These are phyloP conservation scores for Hypericum androsaemum DNA, from an alignment of 345 rosid species.

Conservation along the genomic window DNA sequence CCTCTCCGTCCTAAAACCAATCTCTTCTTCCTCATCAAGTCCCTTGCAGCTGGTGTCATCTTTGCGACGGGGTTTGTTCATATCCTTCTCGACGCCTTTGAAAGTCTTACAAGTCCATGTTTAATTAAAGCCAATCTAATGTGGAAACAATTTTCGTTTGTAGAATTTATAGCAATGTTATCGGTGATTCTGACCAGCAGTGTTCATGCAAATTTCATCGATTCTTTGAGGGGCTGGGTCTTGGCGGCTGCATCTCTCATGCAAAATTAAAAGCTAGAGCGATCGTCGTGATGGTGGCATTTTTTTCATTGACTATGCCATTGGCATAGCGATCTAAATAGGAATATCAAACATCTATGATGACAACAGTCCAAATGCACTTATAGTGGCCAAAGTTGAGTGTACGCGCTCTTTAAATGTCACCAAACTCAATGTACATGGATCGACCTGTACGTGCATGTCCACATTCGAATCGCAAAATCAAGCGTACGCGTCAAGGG, in stretches of 20 bases:
- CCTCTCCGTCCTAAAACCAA: not conserved
- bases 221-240: not conserved
- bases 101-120: conserved; percentile 6
- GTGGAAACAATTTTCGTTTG: conserved; percentile 12
- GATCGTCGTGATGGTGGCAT: not conserved
- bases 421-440: too few relatives aligned
- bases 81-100: conserved; percentile 11
- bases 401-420: too few relatives aligned
- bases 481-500: too few relatives aligned
- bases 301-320: conserved; percentile 16
- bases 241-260: conserved; percentile 4
- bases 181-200: conserved; percentile 10
- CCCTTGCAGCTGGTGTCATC: conserved; percentile 9
- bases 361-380: not conserved
- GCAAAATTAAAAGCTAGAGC: not conserved
- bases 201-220: conserved; percentile 7
- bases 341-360: not conserved
- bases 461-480: too few relatives aligned
- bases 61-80: conserved; percentile 18
- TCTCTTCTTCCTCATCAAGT: conserved; percentile 1
- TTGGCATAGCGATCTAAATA: conserved; percentile 11
- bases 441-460: too few relatives aligned
- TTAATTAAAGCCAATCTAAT: not conserved
- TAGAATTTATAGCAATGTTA: conserved; percentile 15
- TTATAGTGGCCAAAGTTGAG: too few relatives aligned